phyloP scores from a whole-genome alignment of 257 asterid species.

The Solanum pinnatisectum region DNA sequence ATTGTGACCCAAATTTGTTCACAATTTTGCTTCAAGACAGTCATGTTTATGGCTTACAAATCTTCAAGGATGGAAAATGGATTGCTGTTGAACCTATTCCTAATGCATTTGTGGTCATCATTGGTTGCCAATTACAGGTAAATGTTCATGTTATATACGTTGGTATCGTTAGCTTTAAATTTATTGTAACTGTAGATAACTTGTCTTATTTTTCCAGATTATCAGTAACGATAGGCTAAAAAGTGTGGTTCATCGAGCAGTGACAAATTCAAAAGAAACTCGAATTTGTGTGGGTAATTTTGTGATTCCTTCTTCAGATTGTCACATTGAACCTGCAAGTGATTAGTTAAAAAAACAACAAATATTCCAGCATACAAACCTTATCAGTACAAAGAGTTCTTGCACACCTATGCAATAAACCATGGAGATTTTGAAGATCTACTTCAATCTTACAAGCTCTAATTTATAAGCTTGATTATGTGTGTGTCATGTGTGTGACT shows the following conservation, averaged over 20 bases:
- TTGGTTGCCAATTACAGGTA: slow-evolving; percentile 10
- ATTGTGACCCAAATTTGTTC: slow-evolving; percentile 53
- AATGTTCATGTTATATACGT: too few relatives aligned
- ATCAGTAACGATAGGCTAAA: slow-evolving; percentile 41
- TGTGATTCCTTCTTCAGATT: slow-evolving; percentile 38
- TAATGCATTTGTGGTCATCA: slow-evolving; percentile 24
- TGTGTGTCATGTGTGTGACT: too few relatives aligned
- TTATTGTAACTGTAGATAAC: neutral
- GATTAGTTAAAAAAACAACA: neutral
- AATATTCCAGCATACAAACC: neutral
- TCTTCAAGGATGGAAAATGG: slow-evolving; percentile 45
- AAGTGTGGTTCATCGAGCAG: slow-evolving; percentile 41
- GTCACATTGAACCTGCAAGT: slow-evolving; percentile 29
- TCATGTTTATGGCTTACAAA: slow-evolving; percentile 13
- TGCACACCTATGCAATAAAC: too few relatives aligned
- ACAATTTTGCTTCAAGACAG: slow-evolving; percentile 43
- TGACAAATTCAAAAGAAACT: slow-evolving; percentile 26
- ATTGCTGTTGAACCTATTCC: slow-evolving; percentile 36
- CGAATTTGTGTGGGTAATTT: slow-evolving; percentile 42
- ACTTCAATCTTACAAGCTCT: too few relatives aligned
- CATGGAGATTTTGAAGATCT: too few relatives aligned
- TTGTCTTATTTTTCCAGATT: slow-evolving; percentile 13
- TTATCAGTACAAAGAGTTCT: slow-evolving; percentile 41
- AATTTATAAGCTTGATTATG: too few relatives aligned
- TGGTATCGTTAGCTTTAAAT: too few relatives aligned